Percentiles rank a stretch among this genome's conserved stretches.
These are phyloP conservation scores for Adiantum capillusveneris DNA, from an alignment of 75 land plant genomes.

Conservation along the genomic window DNA sequence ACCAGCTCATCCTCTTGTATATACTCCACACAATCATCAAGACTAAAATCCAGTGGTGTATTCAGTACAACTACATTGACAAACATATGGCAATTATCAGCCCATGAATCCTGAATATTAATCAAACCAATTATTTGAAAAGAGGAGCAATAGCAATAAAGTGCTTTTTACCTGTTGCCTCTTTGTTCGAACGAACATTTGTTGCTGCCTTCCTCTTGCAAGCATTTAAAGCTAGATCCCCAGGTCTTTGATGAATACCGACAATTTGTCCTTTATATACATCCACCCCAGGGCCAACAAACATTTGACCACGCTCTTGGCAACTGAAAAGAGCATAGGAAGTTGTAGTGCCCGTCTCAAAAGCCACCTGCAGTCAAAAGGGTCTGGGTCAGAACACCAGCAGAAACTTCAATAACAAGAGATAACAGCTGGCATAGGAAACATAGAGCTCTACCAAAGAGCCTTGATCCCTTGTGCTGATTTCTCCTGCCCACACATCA, in stretches of 20 bases:
- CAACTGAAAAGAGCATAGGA: conserved; percentile 89
- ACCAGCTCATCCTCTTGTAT: conserved; percentile 98
- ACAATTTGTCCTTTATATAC: conserved; percentile 96
- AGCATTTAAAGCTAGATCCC: conserved; percentile 80
- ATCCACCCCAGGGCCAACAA: conserved; percentile 71
- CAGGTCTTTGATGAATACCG: conserved; percentile 94
- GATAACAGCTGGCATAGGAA: no score
- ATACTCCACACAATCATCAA: conserved; percentile 98
- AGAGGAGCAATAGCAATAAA: no score
- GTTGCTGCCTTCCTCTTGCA: conserved; percentile 98
- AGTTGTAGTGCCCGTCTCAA: conserved; percentile 83
- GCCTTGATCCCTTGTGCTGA: conserved; percentile 85
- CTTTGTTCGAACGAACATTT: conserved; percentile 96
- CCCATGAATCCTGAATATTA: neutral
- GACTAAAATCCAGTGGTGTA: conserved; percentile 70
- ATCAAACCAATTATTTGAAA: neutral
- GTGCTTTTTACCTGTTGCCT: conserved; percentile 53
- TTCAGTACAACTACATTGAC: conserved; percentile 83
- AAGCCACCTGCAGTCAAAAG: conserved; percentile 81
- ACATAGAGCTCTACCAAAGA: conserved; percentile 72
- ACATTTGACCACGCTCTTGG: conserved; percentile 92
- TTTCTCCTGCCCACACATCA: conserved; percentile 92
- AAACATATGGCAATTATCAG: no score
- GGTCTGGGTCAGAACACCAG: no score
- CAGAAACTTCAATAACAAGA: no score